Evolutionary conservation across 495 filamentous ascomycete species (phyloP), one percentile per base, ranked within the genome.

Genomic region (Hypoxylon fragiforme): DNA sequence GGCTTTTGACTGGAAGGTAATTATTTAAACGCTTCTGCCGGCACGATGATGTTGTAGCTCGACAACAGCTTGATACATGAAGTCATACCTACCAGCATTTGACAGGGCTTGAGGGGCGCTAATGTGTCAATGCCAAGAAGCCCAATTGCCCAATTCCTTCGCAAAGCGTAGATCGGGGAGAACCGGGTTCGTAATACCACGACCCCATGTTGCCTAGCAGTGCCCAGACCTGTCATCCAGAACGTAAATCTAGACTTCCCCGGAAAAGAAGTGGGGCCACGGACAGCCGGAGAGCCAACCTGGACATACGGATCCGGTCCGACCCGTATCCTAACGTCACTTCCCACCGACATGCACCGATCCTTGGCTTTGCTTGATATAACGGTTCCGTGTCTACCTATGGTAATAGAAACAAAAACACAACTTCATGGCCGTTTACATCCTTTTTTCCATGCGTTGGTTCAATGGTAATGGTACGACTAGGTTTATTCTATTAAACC

Each of bases 261-360:
- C 52, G 47, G 47, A 21, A 57, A 39, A 48, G 7, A 22, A 44
- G 48, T 44, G 43, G 52, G 16, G 28, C 58, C 57, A 52, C 58
- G 58, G 44, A 57, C 48, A 44, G 52, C 58, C 58, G 52, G 51
- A 41, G 18, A 47, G 28, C 9, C 32, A 22, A 7, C 9, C 28
- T 34, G 31, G 8, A 37, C 24, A 14, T 15, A 51, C 38, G 47
- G 48, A 56, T 57, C 58, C 58, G 58, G 48, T 53, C 58, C 52
- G 58, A 62, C 52, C 58, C 58, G 58, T 42, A 36, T 30, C 11
- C 34, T 24, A 52, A 62, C 58, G 48, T 57, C 52, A 57, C 35
- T 44, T 31, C 13, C 36, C 20, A 44, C 52, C 52, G 52, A 49
- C 18, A 6, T 46, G 43, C 43, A 22, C 58, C 47, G 50, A 54